phyloP scores from a whole-genome alignment of 306 rosid species.

The Hippophae rhamnoides region DNA sequence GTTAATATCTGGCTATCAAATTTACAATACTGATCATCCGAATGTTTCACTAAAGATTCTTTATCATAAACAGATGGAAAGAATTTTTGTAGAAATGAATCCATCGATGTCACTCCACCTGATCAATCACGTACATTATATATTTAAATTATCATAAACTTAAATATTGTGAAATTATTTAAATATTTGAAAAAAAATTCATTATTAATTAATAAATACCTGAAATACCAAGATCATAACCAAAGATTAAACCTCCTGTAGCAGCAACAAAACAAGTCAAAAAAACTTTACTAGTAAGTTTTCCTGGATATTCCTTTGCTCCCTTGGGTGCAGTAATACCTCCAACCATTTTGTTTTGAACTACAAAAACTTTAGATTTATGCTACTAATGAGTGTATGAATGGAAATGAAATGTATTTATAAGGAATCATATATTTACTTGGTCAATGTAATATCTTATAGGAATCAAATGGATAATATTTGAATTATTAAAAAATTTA shows the following conservation, averaged over 20 bases:
- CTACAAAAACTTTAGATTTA: not conserved
- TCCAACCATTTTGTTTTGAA: conserved; percentile 19
- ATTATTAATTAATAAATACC: conserved; percentile 25
- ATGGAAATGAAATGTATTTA: too few species aligned
- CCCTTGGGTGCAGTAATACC: not conserved
- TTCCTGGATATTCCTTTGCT: conserved; percentile 35
- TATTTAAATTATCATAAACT: not conserved
- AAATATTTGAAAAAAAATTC: not conserved
- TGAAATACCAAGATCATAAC: conserved; percentile 79
- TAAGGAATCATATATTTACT: too few species aligned
- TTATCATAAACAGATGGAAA: conserved; percentile 50
- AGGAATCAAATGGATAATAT: too few species aligned
- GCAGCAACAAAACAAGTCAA: conserved; percentile 52
- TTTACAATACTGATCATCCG: conserved; percentile 57
- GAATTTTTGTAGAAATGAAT: conserved; percentile 40
- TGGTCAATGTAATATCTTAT: too few species aligned
- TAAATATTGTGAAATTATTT: not conserved
- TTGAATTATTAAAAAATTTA: too few species aligned
- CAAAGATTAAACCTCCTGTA: conserved; percentile 64
- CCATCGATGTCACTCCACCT: conserved; percentile 91
- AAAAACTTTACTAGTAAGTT: conserved; percentile 45
- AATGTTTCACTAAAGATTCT: conserved; percentile 20
- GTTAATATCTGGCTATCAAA: conserved; percentile 53
- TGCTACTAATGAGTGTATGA: too few species aligned
- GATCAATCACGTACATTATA: not conserved